Conservation (phyloP, 768 basidiomycete genomes). For the Termitomyces sp. region DNA sequence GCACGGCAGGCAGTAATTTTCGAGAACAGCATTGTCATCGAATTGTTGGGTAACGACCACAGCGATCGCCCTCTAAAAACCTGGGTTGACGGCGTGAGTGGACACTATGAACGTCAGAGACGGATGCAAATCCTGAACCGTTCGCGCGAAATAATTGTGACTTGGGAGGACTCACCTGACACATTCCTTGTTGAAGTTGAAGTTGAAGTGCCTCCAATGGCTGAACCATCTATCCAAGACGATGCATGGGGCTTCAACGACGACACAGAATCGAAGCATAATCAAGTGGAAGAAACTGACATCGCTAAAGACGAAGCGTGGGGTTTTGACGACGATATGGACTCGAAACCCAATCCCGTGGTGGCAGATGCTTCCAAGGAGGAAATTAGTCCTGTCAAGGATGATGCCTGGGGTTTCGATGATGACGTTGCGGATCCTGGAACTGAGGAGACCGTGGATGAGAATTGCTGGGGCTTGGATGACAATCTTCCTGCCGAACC, state of each 20-base stretch:
- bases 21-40: slow-evolving; percentile 50
- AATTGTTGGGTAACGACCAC: slow-evolving; percentile 40
- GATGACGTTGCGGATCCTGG: slow-evolving; percentile 33
- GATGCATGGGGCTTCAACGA: slow-evolving; percentile 46
- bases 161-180: slow-evolving; percentile 27
- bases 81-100: slow-evolving; percentile 65
- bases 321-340: slow-evolving; percentile 44
- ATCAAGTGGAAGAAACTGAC: slow-evolving; percentile 12
- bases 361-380: slow-evolving; percentile 12
- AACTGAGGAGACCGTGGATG: slow-evolving; percentile 26
- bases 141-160: slow-evolving; percentile 51
- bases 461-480: slow-evolving; percentile 49
- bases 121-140: slow-evolving; percentile 59
- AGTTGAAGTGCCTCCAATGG: slow-evolving; percentile 25
- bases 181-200: slow-evolving; percentile 38
- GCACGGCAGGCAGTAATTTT: slow-evolving; percentile 55
- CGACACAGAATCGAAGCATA: slow-evolving; percentile 19
- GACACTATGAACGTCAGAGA: slow-evolving; percentile 77
- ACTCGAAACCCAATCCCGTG: slow-evolving; percentile 14
- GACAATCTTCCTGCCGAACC: slow-evolving; percentile 28
- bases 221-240: slow-evolving; percentile 19
- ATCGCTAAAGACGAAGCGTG: slow-evolving; percentile 33
- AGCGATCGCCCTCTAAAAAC: slow-evolving; percentile 49
- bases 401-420: slow-evolving; percentile 48
- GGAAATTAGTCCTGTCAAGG: slow-evolving; percentile 15